Evolutionary conservation across 2,329 filamentous ascomycete genomes (phyloP).

Genomic region (Trichoderma semiorbis): DNA sequence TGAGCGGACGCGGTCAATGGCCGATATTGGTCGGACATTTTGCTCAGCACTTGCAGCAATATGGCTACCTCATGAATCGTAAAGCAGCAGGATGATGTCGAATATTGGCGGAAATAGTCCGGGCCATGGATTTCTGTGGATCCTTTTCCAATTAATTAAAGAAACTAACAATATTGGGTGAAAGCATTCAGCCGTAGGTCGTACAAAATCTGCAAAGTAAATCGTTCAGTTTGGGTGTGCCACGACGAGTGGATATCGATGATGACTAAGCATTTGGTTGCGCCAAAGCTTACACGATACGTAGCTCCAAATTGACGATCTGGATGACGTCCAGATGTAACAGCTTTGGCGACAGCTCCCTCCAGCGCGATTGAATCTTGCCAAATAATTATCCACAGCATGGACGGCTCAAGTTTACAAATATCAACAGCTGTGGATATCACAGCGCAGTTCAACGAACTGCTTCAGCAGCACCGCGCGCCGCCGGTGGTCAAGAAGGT

Average conservation of each 20-base stretch:
- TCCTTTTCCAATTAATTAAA: not conserved
- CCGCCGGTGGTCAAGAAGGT: conserved; percentile 43
- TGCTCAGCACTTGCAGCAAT: not conserved
- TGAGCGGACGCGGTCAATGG: not conserved
- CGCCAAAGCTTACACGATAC: conserved; percentile 11
- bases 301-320: conserved; percentile 8
- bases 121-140: not conserved
- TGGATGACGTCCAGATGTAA: not conserved
- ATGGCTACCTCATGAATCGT: not conserved
- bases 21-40: not conserved
- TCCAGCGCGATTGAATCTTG: not conserved
- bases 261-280: conserved; percentile 1
- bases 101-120: conserved; percentile 1
- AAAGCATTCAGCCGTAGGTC: not conserved
- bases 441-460: conserved; percentile 65
- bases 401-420: not conserved
- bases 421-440: conserved; percentile 52
- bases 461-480: conserved; percentile 59
- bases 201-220: not conserved
- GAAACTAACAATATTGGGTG: not conserved
- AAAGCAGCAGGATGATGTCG: not conserved
- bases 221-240: not conserved
- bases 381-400: not conserved
- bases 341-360: not conserved
- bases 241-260: not conserved